These are phyloP conservation scores for Mortierella sp. DNA, from an alignment of 371 early-diverging fungal species.

Conservation along the genomic window DNA sequence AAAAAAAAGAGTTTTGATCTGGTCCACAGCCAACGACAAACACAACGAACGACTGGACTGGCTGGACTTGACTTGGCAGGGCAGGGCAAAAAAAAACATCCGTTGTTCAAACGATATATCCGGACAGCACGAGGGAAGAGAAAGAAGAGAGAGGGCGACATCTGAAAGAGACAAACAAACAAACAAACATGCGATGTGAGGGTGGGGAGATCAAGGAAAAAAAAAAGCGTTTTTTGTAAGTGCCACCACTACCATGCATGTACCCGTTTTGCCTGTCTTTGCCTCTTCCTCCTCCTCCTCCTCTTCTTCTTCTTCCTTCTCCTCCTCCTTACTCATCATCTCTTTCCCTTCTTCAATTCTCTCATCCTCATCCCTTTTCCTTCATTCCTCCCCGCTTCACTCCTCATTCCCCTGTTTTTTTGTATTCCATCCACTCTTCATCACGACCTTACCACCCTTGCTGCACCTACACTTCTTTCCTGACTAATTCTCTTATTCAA, in stretches of 20 bases:
- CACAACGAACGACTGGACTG: not conserved
- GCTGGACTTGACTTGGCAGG: not conserved
- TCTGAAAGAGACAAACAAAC: no score
- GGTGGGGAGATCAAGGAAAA: conserved; percentile 8
- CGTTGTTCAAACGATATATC: no score
- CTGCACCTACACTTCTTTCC: no score
- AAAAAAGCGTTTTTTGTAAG: not conserved
- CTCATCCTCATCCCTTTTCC: not conserved
- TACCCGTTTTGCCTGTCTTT: not conserved
- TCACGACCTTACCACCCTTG: not conserved
- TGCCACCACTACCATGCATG: not conserved
- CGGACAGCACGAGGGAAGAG: no score
- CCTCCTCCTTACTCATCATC: not conserved
- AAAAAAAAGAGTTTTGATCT: not conserved
- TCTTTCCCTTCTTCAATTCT: not conserved
- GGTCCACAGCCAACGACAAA: not conserved
- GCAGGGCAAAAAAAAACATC: no score
- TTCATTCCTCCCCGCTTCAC: not conserved
- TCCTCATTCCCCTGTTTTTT: not conserved
- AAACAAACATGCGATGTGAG: conserved; percentile 1
- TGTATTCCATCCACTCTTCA: not conserved
- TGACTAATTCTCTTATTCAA: not conserved
- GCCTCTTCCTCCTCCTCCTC: not conserved
- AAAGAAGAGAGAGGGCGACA: no score
- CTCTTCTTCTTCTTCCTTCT: not conserved